Evolutionary conservation across 2,329 filamentous ascomycete genomes (phyloP), one percentile per base, ranked within the genome.

Genomic region (Epichloe sylvatica): DNA sequence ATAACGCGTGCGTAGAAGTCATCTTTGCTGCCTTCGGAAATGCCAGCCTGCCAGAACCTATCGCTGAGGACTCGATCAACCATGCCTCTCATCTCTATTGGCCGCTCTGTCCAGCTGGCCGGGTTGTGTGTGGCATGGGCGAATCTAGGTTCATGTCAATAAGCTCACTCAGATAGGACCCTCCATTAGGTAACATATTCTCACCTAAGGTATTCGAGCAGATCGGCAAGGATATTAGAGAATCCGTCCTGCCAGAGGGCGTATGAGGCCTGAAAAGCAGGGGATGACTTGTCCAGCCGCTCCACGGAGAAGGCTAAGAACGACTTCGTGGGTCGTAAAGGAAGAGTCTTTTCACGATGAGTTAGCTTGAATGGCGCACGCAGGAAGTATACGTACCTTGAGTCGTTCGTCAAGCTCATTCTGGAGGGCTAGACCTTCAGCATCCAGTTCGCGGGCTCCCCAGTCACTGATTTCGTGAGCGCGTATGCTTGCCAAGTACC

Each of bases 1-100:
- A 88, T 81, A 2, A 98, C 91, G 39, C 87, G 80, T 34, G 88
- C 86, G 65, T 96, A 97, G 63, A 98, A 98, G 51, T 97, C 91
- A 54, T 97, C 92, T 63, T 92, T 89, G 58, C 87, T 97, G 25
- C 94, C 92, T 53, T 84, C 86, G 0, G 92, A 97, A 46, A 98
- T 98, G 9, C 92, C 92, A 6, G 90, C 88, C 71, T 98, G 92
- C 92, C 92, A 98, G 64, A 98, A 98, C 23, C 92, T 78, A 66
- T 98, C 92, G 13, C 89, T 94, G 21, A 98, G 70, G 19, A 97
- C 88, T 21, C 86, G 79, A 41, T 81, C 78, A 38, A 97, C 85
- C 47, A 94, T 80, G 5, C 76, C 70, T 51, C 82, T 82, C 73
- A 94, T 83, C 40, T 94, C 87, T 11, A 72, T 64, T 1, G 89